Percentiles rank a stretch among this genome's conserved stretches.
Evolutionary conservation across 2,329 filamentous ascomycete genomes (phyloP).

Genomic region (Cercospora janseana): DNA sequence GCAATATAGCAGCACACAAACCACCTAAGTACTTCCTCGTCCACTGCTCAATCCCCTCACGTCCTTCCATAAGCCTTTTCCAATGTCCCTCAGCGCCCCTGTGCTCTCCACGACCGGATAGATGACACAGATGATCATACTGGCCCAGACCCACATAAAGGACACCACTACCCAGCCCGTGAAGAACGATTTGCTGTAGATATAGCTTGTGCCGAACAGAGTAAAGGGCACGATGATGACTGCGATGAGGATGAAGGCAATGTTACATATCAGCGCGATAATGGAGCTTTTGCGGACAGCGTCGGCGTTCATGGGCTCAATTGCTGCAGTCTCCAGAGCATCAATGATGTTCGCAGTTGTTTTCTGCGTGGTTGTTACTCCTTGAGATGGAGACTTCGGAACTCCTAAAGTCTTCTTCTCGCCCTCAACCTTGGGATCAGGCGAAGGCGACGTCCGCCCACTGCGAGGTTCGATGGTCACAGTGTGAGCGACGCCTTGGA

Average conservation of each 20-base stretch:
- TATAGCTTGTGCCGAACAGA: constrained; percentile 44
- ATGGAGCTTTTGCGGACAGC: constrained; percentile 39
- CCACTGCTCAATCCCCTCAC: no score
- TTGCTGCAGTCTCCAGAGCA: constrained; percentile 41
- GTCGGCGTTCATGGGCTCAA: constrained; percentile 45
- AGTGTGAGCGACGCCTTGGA: constrained; percentile 28
- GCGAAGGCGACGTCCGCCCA: neutral
- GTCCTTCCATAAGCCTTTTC: no score
- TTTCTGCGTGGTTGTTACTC: constrained; percentile 33
- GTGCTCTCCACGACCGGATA: no score
- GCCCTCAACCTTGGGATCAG: neutral
- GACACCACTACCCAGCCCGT: constrained; percentile 44
- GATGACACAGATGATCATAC: constrained; percentile 42
- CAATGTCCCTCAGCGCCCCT: no score
- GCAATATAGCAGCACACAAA: no score
- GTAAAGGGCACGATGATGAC: constrained; percentile 38
- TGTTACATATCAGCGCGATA: constrained; percentile 42
- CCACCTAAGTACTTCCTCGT: no score
- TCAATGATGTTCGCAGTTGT: constrained; percentile 44
- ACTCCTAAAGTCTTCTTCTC: constrained; percentile 15
- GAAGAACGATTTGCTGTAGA: constrained; percentile 45
- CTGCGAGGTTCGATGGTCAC: neutral
- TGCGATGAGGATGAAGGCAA: constrained; percentile 43
- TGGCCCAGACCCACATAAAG: constrained; percentile 46
- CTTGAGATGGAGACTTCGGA: neutral